Evolutionary conservation across 331 rosid genomes (phyloP), one percentile per base, ranked within the genome.

Genomic region (Dryas integrifolia): DNA sequence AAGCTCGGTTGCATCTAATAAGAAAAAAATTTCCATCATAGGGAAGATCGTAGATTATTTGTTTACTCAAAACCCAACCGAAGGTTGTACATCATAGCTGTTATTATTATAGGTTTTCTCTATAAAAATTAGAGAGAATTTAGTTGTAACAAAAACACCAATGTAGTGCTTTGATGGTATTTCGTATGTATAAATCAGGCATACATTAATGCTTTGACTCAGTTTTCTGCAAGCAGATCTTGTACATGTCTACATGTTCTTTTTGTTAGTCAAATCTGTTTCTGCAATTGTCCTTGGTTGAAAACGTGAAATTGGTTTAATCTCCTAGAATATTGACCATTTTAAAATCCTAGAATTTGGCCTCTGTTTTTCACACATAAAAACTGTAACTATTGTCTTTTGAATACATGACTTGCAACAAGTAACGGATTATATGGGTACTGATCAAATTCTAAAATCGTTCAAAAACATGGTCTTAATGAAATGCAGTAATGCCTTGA

Each of bases 1-100:
- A 67, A 69, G 88, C 75, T 76, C 76, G 90, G 88, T 60, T 79
- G 86, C 69, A 76, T 76, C 82, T n/a, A 83, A 78, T 83, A 83
- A 80, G 73, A 70, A 53, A 58, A 66, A 58, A 57, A 65, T 24
- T 63, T 46, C 40, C 57, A 40, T 6, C 11, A 24, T 78, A 58
- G 59, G 56, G 21, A 64, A 48, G 35, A 26, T 14, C 76, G 68
- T 58, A 72, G 53, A 26, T 60, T 24, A 39, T 48, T 79, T 79
- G 59, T 58, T 76, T 21, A 58, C 74, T 40, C 52, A 45, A 15
- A 58, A 69, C 56, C 35, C 83, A 63, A 65, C 47, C 39, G 46
- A 71, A 76, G 66, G 59, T 58, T 57, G 53, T 70, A 58, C 52
- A 45, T 73, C 60, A 4, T 62, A 53, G 76, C 67, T 74, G 44